These are phyloP conservation scores for Pythium rishiriense DNA, from an alignment of 352 stramenopile species.

Conservation along the genomic window DNA sequence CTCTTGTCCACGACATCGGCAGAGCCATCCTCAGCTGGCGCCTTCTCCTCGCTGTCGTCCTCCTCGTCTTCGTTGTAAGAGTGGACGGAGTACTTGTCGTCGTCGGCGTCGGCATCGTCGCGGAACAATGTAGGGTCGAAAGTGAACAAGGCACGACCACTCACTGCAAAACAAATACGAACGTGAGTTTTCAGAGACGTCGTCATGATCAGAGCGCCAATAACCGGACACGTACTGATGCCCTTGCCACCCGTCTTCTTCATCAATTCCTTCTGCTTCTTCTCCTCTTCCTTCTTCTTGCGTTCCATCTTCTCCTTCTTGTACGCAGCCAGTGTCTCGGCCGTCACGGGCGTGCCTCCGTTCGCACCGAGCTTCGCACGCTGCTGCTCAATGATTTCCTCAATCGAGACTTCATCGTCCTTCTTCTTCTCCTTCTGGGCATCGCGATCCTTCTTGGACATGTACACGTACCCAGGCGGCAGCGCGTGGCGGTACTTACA, in stretches of 20 bases:
- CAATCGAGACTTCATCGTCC: slow-evolving; percentile 82
- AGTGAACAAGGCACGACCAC: slow-evolving; percentile 89
- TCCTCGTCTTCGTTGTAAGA: slow-evolving; percentile 54
- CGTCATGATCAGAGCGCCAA: slow-evolving; percentile 19
- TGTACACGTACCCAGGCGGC: slow-evolving; percentile 87
- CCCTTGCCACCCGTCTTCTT: slow-evolving; percentile 84
- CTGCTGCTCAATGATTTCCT: slow-evolving; percentile 92
- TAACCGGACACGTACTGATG: slow-evolving; percentile 66
- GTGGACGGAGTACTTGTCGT: slow-evolving; percentile 80
- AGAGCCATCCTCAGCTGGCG: slow-evolving; percentile 44
- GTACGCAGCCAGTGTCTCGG: slow-evolving; percentile 87
- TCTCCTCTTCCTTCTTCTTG: slow-evolving; percentile 80
- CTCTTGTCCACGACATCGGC: slow-evolving; percentile 83
- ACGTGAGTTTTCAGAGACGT: neutral
- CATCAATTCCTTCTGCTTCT: slow-evolving; percentile 81
- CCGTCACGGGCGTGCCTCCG: slow-evolving; percentile 86
- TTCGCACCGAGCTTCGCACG: slow-evolving; percentile 84
- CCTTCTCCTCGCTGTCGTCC: slow-evolving; percentile 49
- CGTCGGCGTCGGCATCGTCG: slow-evolving; percentile 88
- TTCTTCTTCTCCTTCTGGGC: slow-evolving; percentile 79
- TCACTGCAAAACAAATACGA: slow-evolving; percentile 53
- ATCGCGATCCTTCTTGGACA: slow-evolving; percentile 86
- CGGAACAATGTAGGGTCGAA: slow-evolving; percentile 90
- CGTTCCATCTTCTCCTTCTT: slow-evolving; percentile 82
- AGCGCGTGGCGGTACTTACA: slow-evolving; percentile 88